Conservation (phyloP, 2,329 filamentous ascomycete genomes). For the Nothomitra cinnamomea region DNA sequence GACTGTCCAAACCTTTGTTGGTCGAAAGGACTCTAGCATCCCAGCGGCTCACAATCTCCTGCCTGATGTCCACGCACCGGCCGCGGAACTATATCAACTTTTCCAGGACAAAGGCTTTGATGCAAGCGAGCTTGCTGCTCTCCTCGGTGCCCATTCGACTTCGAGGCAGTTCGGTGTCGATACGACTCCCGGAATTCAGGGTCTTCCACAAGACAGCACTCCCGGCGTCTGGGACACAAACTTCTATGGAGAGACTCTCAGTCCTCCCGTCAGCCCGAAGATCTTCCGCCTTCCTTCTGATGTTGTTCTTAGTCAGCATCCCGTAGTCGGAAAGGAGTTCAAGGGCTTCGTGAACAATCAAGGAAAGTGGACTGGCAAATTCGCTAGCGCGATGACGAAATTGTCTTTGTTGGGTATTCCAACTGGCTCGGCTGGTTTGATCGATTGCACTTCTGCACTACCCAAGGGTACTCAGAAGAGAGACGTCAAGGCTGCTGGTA, state of each 20-base stretch:
- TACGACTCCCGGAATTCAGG: conserved; percentile 12
- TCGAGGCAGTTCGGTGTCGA: conserved; percentile 17
- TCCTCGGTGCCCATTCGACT: conserved; percentile 22
- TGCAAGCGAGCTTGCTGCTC: conserved; percentile 21
- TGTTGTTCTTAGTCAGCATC: conserved; percentile 15
- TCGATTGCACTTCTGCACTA: too few relatives aligned
- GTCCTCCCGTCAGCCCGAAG: conserved; percentile 9
- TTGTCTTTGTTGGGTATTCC: conserved; percentile 10
- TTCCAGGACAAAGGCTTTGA: conserved; percentile 22
- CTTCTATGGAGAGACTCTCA: conserved; percentile 20
- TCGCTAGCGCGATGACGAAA: conserved; percentile 14
- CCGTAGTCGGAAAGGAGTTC: conserved; percentile 19
- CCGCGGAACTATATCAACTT: conserved; percentile 13
- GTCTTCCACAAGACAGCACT: conserved; percentile 19
- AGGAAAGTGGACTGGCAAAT: conserved; percentile 20
- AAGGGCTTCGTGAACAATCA: conserved; percentile 19
- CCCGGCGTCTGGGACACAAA: conserved; percentile 22
- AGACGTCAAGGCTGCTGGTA: too few relatives aligned
- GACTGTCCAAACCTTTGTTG: conserved; percentile 18
- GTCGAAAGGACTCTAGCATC: conserved; percentile 17
- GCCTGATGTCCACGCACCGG: conserved; percentile 10
- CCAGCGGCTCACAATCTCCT: conserved; percentile 15
- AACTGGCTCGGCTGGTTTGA: neutral
- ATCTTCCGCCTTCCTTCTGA: conserved; percentile 18
- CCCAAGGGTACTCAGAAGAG: too few relatives aligned